Percentiles rank a stretch among this genome's conserved stretches.
Evolutionary conservation across 192 early-diverging fungal species (phyloP).

Genomic region (Coemansia aciculifera): DNA sequence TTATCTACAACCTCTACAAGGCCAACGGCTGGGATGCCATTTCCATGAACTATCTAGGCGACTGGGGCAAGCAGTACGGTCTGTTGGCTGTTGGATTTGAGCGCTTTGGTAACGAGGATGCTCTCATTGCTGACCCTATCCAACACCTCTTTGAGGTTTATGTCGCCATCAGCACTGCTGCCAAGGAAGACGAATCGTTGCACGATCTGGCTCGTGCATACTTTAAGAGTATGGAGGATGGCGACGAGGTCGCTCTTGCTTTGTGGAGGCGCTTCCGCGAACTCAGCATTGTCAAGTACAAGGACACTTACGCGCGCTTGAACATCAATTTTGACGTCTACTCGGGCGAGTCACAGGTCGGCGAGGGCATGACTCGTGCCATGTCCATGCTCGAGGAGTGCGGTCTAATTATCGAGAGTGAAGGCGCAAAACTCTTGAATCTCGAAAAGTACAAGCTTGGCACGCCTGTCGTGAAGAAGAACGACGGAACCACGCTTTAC

Average conservation of each 20-base stretch:
- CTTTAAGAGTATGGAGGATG: slow-evolving; percentile 94
- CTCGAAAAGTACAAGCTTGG: slow-evolving; percentile 83
- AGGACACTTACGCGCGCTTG: slow-evolving; percentile 85
- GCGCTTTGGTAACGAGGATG: slow-evolving; percentile 78
- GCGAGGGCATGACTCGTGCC: slow-evolving; percentile 66
- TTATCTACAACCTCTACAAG: slow-evolving; percentile 78
- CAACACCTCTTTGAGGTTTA: slow-evolving; percentile 92
- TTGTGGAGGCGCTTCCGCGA: slow-evolving; percentile 90
- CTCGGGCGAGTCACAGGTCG: slow-evolving; percentile 93
- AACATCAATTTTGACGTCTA: slow-evolving; percentile 93
- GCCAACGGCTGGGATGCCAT: slow-evolving; percentile 91
- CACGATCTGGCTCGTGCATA: slow-evolving; percentile 87
- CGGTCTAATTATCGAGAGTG: slow-evolving; percentile 65
- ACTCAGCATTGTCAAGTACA: slow-evolving; percentile 88
- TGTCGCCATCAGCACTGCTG: slow-evolving; percentile 81
- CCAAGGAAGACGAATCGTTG: slow-evolving; percentile 62
- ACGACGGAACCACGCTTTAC: slow-evolving; percentile 91
- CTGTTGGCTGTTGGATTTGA: slow-evolving; percentile 88
- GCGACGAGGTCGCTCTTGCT: slow-evolving; percentile 74
- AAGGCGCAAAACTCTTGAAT: slow-evolving; percentile 88
- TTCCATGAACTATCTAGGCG: slow-evolving; percentile 96
- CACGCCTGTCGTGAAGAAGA: slow-evolving; percentile 80
- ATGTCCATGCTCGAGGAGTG: slow-evolving; percentile 71
- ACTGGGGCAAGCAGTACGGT: slow-evolving; percentile 99
- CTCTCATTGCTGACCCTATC: slow-evolving; percentile 79